Conservation (phyloP, 139 green algal species). For the Limnomonas spitsbergensis region DNA sequence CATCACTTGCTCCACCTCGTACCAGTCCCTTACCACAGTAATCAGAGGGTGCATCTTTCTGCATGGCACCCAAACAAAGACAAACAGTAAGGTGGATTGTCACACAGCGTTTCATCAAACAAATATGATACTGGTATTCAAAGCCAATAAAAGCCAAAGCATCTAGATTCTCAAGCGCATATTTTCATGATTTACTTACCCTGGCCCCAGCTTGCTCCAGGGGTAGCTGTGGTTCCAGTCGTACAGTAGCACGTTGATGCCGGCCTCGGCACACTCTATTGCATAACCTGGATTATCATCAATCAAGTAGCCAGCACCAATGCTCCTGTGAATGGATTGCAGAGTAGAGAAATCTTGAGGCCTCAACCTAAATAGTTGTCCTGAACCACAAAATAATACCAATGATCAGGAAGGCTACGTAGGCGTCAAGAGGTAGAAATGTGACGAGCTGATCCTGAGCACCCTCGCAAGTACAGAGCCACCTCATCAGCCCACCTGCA, state of each 20-base stretch:
- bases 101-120: not conserved
- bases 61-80: no score
- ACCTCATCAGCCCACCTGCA: no score
- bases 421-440: not conserved
- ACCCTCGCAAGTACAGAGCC: no score
- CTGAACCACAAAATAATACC: no score
- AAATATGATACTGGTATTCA: not conserved
- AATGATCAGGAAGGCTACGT: not conserved
- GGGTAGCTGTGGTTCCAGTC: constrained; percentile 83
- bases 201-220: constrained; percentile 74
- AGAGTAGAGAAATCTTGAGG: no score
- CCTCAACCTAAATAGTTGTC: no score
- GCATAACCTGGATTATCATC: constrained; percentile 94
- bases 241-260: constrained; percentile 90
- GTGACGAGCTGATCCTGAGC: no score
- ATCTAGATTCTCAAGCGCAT: not conserved
- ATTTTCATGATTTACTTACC: constrained; percentile 11
- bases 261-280: constrained; percentile 78
- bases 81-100: not conserved
- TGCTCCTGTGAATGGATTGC: constrained; percentile 28
- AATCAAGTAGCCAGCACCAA: constrained; percentile 84
- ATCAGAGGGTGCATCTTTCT: constrained; percentile 48
- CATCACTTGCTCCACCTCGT: constrained; percentile 50
- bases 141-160: not conserved
- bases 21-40: constrained; percentile 59